Conservation (phyloP, 345 rosid species). For the Ceriops zippeliana region DNA sequence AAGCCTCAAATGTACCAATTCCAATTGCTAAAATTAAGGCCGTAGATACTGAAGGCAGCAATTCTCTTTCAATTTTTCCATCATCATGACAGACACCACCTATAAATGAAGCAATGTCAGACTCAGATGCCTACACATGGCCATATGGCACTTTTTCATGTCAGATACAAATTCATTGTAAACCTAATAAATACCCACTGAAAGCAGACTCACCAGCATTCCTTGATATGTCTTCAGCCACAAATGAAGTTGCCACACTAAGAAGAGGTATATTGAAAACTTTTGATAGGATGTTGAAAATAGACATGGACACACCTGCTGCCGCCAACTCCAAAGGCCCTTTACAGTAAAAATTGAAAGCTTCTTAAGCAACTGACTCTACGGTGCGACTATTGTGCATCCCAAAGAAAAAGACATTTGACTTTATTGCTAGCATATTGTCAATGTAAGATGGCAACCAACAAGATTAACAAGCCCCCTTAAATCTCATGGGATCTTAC, state of each 20-base stretch:
- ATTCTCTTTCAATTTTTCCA: slow-evolving; percentile 21
- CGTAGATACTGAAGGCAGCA: slow-evolving; percentile 34
- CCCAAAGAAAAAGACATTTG: not conserved
- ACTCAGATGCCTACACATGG: not conserved
- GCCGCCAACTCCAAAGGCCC: slow-evolving; percentile 25
- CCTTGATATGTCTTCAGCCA: slow-evolving; percentile 31
- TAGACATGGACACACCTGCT: slow-evolving; percentile 19
- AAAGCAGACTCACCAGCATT: slow-evolving; percentile 6
- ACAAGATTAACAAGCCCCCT: not conserved
- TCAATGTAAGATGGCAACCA: not conserved
- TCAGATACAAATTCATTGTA: not conserved
- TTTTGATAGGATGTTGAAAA: slow-evolving; percentile 34
- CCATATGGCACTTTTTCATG: not conserved
- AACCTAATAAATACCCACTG: slow-evolving; percentile 1
- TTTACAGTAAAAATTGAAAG: slow-evolving; percentile 9
- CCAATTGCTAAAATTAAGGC: slow-evolving; percentile 30
- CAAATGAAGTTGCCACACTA: slow-evolving; percentile 34
- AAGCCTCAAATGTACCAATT: slow-evolving; percentile 32
- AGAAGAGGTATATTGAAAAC: slow-evolving; percentile 34
- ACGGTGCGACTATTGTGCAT: not conserved
- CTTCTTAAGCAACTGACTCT: not conserved
- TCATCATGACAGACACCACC: slow-evolving; percentile 1
- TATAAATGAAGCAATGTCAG: slow-evolving; percentile 14
- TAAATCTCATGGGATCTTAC: not conserved
- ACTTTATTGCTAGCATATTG: too few relatives aligned